Evolutionary conservation across 768 basidiomycete species (phyloP).

Genomic region (Nevesoporus exiguus): DNA sequence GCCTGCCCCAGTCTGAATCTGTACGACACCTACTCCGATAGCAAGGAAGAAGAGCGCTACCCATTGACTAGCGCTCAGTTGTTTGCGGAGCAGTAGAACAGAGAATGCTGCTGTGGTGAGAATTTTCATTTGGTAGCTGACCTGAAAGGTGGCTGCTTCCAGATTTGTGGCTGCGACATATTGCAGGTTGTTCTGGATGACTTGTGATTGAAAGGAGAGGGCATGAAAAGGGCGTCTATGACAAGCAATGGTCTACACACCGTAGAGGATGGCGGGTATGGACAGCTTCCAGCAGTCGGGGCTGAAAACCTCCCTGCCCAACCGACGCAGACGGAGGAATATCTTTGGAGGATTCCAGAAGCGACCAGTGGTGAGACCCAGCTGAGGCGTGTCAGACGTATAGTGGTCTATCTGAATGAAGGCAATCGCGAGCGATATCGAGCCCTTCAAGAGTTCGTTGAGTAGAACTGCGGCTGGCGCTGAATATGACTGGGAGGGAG

Average conservation of each 20-base stretch:
- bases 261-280: slow-evolving; percentile 93
- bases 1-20: slow-evolving; percentile 57
- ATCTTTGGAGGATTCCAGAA: slow-evolving; percentile 36
- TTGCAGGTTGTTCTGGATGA: slow-evolving; percentile 94
- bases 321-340: slow-evolving; percentile 47
- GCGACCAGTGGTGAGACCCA: slow-evolving; percentile 31
- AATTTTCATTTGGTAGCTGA: slow-evolving; percentile 97
- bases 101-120: slow-evolving; percentile 91
- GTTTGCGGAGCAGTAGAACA: slow-evolving; percentile 75
- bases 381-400: slow-evolving; percentile 29
- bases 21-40: slow-evolving; percentile 85
- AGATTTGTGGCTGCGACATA: slow-evolving; percentile 93
- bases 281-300: slow-evolving; percentile 96
- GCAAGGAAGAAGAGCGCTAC: slow-evolving; percentile 80
- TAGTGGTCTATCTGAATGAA: slow-evolving; percentile 54
- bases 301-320: slow-evolving; percentile 74
- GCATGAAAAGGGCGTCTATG: slow-evolving; percentile 5
- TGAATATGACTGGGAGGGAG: slow-evolving; percentile 76
- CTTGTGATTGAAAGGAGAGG: slow-evolving; percentile 31
- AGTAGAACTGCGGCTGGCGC: slow-evolving; percentile 93
- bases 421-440: slow-evolving; percentile 86
- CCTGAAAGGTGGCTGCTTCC: slow-evolving; percentile 94
- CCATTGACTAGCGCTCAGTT: slow-evolving; percentile 77
- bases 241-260: slow-evolving; percentile 32
- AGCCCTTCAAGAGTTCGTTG: slow-evolving; percentile 90